Conservation (phyloP, 495 filamentous ascomycete genomes). For the Clavariopsis aquatica region DNA sequence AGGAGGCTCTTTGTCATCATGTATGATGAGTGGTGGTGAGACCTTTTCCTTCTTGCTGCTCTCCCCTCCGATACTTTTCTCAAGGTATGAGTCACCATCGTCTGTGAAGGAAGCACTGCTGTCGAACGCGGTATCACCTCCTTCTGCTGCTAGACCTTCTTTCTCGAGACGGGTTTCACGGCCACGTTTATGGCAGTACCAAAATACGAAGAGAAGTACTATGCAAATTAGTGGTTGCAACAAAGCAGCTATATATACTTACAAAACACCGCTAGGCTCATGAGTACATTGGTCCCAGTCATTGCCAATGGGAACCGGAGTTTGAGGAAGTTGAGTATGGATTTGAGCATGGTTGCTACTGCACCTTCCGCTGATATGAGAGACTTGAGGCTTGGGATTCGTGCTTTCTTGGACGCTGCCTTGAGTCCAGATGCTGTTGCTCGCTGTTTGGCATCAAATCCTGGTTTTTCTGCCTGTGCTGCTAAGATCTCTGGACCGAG, state of each 20-base stretch:
- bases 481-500: constrained; percentile 80
- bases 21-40: constrained; percentile 27
- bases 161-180: constrained; percentile 76
- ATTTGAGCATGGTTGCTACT: constrained; percentile 75
- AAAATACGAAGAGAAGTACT: constrained; percentile 89
- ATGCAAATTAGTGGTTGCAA: too few relatives aligned
- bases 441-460: constrained; percentile 58
- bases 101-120: constrained; percentile 17
- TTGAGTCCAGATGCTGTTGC: constrained; percentile 47
- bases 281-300: constrained; percentile 77
- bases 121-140: constrained; percentile 12
- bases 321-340: constrained; percentile 81
- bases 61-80: constrained; percentile 13
- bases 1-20: constrained; percentile 28
- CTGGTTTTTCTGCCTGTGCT: constrained; percentile 69
- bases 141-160: constrained; percentile 49
- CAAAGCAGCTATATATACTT: constrained; percentile 50
- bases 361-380: constrained; percentile 85
- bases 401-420: constrained; percentile 50
- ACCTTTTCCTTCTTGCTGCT: constrained; percentile 27
- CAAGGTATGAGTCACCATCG: constrained; percentile 14
- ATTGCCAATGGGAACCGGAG: constrained; percentile 82
- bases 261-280: constrained; percentile 83
- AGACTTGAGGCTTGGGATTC: constrained; percentile 68
- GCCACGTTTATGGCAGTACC: constrained; percentile 96